Conservation (phyloP, 768 basidiomycete species). For the Serendipita sp. region DNA sequence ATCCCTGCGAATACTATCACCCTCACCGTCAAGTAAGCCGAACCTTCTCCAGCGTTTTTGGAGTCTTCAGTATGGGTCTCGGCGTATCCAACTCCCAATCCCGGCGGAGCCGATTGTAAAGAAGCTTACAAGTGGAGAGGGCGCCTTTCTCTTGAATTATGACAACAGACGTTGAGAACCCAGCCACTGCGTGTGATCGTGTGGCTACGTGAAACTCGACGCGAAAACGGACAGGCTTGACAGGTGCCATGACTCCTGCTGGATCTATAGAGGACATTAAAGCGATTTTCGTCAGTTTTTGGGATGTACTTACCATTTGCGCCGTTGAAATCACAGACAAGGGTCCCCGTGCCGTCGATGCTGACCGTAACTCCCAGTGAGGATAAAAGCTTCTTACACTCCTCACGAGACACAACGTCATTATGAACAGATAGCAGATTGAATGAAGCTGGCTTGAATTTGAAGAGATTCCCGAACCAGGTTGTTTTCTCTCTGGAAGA, state of each 20-base stretch:
- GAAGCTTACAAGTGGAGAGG: constrained; percentile 59
- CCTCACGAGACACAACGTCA: constrained; percentile 48
- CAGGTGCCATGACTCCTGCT: constrained; percentile 32
- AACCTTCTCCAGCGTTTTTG: not conserved
- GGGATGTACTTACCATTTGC: not conserved
- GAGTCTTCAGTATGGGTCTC: constrained; percentile 6
- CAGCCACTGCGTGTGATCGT: constrained; percentile 27
- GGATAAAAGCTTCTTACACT: constrained; percentile 59
- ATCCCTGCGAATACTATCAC: not conserved
- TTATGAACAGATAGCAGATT: constrained; percentile 43
- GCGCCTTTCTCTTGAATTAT: constrained; percentile 81
- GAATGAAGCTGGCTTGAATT: constrained; percentile 54
- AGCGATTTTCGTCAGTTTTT: not conserved
- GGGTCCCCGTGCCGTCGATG: constrained; percentile 36
- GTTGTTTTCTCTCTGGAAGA: constrained; percentile 17
- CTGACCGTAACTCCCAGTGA: constrained; percentile 54
- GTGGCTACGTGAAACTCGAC: constrained; percentile 48
- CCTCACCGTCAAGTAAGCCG: not conserved
- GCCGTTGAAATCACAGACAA: not conserved
- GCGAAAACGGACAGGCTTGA: constrained; percentile 67
- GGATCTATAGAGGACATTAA: constrained; percentile 24
- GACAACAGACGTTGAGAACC: constrained; percentile 42
- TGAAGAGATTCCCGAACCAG: constrained; percentile 86
- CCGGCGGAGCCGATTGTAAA: constrained; percentile 47
- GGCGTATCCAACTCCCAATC: constrained; percentile 54